phyloP scores from a whole-genome alignment of 306 rosid genomes.

The Pyrus pyrifolia region DNA sequence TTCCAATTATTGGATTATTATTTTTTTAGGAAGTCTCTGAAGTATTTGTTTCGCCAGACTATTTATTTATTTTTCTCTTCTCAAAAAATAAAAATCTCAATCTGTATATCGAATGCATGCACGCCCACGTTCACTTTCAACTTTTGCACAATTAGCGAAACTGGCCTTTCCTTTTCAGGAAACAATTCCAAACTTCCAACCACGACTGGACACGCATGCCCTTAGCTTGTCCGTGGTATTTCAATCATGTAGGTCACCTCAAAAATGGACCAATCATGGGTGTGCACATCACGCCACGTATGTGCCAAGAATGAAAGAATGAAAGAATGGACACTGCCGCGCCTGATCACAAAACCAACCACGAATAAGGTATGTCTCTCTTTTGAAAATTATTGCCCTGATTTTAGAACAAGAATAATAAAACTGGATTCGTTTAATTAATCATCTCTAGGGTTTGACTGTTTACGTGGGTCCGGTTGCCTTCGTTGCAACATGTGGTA shows the following conservation, averaged over 20 bases:
- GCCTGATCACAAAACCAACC: neutral
- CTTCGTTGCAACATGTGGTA: constrained; percentile 43
- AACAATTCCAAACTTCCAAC: neutral
- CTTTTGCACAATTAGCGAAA: neutral
- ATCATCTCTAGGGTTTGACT: neutral
- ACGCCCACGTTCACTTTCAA: neutral
- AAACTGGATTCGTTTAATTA: constrained; percentile 5
- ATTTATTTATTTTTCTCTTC: no score
- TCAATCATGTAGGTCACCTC: constrained; percentile 8
- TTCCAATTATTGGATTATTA: neutral
- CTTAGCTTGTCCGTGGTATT: neutral
- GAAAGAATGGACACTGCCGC: constrained; percentile 1
- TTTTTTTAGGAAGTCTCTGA: neutral
- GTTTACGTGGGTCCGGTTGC: constrained; percentile 44
- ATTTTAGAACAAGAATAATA: neutral
- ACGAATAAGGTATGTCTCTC: neutral
- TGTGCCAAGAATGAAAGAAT: no score
- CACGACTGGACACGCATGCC: constrained; percentile 4
- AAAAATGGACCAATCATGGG: neutral
- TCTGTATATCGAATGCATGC: neutral
- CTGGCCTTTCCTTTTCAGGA: neutral
- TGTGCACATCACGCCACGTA: constrained; percentile 17
- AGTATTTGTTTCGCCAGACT: no score
- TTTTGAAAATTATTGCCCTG: no score
- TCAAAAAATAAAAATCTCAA: neutral